Base-by-base conservation (phyloP, 768 basidiomycete genomes). In the Xanthoconium purpureum region DNA sequence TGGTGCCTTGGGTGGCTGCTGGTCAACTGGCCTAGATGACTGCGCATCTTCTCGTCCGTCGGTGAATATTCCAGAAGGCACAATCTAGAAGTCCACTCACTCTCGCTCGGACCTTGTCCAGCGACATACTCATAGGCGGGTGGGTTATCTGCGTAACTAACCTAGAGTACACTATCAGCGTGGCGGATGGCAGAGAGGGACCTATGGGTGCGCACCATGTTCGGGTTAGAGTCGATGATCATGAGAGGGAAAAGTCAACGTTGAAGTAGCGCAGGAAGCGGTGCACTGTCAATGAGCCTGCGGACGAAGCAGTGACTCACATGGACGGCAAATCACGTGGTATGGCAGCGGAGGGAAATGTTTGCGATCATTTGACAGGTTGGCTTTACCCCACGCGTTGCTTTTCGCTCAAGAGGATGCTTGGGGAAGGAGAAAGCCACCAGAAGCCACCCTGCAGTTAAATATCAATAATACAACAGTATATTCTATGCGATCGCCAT, bases 111-210 rank as follows among this genome's bases (percentile, higher is more conserved):
- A 45, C 56, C 66, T 57, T 64, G 62, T 20, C 69, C 69, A 24
- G 69, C 66, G 13, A 73, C 65, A 40, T 60, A 63, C 56, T 83
- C 80, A 50, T 84, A 84, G 9, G 82, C 72, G 40, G 82, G 82
- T 39, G 82, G 82, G 39, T 56, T 77, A 13, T 84, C 70, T 3
- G 55, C 51, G 45, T 68, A 50, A 10, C 28, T 56, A 10, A 65
- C 59, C 68, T 69, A 17, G 14, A 20, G 6, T 42, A 45, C 2
- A 12, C n/a, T 1, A 15, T 63, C 36, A 62, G 44, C 6, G 6
- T 28, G 11, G 17, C 4, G 3, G 1, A 11, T 2, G 17, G 47
- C 13, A 5, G 43, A 52, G 30, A 45, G 0, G 44, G 6, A 3
- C 18, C 12, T 3, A 6, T 30, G 7, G 15, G 20, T 4, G 43